Conservation (phyloP, 345 rosid species). For the Gossypium stocksii region DNA sequence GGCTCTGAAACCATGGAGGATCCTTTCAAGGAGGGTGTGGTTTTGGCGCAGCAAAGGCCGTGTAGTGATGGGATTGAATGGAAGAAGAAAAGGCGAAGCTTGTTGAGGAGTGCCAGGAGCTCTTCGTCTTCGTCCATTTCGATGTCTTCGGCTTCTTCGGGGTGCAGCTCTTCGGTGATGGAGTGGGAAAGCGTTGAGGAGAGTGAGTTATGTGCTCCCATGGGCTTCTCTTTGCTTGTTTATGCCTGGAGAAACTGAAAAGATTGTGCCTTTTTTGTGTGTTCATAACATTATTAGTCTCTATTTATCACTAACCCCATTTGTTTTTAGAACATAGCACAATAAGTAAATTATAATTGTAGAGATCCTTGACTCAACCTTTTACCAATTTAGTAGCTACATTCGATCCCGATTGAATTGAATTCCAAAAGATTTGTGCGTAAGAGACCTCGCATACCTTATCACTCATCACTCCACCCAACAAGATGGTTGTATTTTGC, state of each 20-base stretch:
- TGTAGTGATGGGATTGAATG: conserved; percentile 50
- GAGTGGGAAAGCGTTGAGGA: conserved; percentile 90
- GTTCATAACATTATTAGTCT: conserved; percentile 12
- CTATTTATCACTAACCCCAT: conserved; percentile 26
- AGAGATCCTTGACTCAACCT: no score
- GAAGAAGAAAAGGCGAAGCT: conserved; percentile 78
- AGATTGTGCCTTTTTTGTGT: background rate
- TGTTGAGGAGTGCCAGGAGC: conserved; percentile 56
- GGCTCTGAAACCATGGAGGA: conserved; percentile 25
- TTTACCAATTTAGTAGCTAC: no score
- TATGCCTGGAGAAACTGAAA: conserved; percentile 86
- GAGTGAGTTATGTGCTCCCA: conserved; percentile 44
- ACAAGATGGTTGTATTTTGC: no score
- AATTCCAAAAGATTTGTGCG: no score
- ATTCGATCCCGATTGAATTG: no score
- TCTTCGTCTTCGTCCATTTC: conserved; percentile 74
- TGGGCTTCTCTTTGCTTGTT: conserved; percentile 71
- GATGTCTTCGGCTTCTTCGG: conserved; percentile 82
- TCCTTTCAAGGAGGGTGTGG: conserved; percentile 21
- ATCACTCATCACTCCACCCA: no score
- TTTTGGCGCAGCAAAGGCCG: conserved; percentile 39
- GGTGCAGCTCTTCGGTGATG: conserved; percentile 76
- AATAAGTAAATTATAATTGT: no score
- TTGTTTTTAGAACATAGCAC: background rate
- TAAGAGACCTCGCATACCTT: no score